Percentiles rank a stretch among this genome's conserved stretches.
phyloP scores from a whole-genome alignment of 768 basidiomycete species.

The Podaxis carcinomalis region DNA sequence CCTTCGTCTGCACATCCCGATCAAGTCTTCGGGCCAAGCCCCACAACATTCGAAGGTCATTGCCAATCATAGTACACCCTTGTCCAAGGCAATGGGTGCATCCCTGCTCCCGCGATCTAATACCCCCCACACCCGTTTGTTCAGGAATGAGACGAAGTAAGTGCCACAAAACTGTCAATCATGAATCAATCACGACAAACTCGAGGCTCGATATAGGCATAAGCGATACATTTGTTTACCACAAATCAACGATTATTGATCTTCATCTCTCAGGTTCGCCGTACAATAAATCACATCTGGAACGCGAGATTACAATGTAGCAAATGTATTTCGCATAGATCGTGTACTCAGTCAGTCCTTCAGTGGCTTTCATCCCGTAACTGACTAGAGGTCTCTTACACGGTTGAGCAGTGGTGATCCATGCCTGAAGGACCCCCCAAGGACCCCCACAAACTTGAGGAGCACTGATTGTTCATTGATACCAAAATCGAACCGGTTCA shows the following conservation, averaged over 20 bases:
- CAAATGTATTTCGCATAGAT: not conserved
- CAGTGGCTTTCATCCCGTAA: not conserved
- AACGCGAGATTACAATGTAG: not conserved
- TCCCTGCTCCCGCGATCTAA: conserved; percentile 1
- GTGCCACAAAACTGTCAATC: conserved; percentile 4
- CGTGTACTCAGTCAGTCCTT: not conserved
- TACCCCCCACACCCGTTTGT: not conserved
- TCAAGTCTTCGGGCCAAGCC: not conserved
- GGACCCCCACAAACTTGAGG: not conserved
- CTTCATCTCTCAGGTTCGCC: not conserved
- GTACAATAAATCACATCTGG: not conserved
- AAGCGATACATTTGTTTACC: not conserved
- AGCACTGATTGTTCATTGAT: not conserved
- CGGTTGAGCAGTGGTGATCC: not conserved
- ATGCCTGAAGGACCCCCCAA: not conserved
- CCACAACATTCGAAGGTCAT: not conserved
- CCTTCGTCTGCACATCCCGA: not conserved
- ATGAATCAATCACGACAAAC: not conserved
- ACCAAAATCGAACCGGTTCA: conserved; percentile 8
- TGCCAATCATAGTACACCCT: not conserved
- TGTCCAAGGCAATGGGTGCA: not conserved
- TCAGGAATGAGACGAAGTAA: not conserved
- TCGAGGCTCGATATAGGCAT: conserved; percentile 5
- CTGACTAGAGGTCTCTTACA: not conserved
- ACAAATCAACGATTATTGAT: not conserved